These are phyloP conservation scores for Fagopyrum homotropicum DNA, from an alignment of 148 eudicot species.

Conservation along the genomic window DNA sequence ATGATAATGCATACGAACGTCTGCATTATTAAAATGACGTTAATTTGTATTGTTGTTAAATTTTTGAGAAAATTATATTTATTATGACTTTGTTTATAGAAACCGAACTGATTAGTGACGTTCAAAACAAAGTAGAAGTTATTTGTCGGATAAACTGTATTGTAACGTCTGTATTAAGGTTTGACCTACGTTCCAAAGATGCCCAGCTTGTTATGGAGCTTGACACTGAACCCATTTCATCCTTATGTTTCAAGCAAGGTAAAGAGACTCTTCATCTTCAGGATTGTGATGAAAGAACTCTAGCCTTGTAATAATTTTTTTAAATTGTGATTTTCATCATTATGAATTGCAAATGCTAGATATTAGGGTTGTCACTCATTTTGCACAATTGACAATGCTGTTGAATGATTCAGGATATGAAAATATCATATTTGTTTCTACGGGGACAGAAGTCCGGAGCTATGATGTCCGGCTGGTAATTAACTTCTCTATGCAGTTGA, in stretches of 20 bases:
- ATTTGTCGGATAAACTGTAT: no score
- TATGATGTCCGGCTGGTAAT: constrained; percentile 79
- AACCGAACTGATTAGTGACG: no score
- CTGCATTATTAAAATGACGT: no score
- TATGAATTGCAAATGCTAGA: background rate
- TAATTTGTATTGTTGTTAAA: no score
- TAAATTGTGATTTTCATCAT: background rate
- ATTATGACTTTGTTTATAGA: no score
- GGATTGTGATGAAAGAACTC: constrained; percentile 7
- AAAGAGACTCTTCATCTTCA: background rate
- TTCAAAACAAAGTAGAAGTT: no score
- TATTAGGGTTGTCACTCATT: background rate
- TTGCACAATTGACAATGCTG: background rate
- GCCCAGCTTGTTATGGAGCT: constrained; percentile 49
- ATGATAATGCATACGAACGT: no score
- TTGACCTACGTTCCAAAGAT: constrained; percentile 86
- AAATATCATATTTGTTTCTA: constrained; percentile 62
- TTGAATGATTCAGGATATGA: constrained; percentile 56
- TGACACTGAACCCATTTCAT: constrained; percentile 56
- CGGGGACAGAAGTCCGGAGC: constrained; percentile 65
- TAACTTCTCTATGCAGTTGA: constrained; percentile 7
- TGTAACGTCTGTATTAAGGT: constrained; percentile 11
- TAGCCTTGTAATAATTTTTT: background rate
- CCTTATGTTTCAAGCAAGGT: constrained; percentile 85
- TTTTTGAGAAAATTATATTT: no score